A percentile compares a stretch with the other conserved stretches of the same genome.
These are phyloP conservation scores for Polymyxa betae DNA, from an alignment of 208 protist genomes.

Conservation along the genomic window DNA sequence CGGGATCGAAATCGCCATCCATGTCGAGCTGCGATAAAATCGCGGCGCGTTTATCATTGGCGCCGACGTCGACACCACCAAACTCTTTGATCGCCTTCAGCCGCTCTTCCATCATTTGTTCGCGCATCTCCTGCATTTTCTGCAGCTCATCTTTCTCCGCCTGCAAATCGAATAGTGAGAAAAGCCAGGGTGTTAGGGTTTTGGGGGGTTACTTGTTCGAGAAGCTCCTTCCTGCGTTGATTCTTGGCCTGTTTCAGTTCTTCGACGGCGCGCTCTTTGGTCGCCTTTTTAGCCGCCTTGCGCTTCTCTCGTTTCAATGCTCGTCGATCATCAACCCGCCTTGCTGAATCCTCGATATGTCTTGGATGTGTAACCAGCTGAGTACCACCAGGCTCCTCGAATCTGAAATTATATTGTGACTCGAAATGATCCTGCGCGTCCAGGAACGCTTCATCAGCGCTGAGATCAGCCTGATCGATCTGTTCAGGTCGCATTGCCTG, in stretches of 20 bases:
- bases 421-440: conserved; percentile 29
- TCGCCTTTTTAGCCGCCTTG: not conserved
- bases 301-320: not conserved
- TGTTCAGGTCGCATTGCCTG: not conserved
- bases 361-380: conserved; percentile 2
- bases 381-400: conserved; percentile 40
- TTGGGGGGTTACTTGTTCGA: not conserved
- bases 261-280: not conserved
- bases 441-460: conserved; percentile 13
- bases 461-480: not conserved
- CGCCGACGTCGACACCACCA: not conserved
- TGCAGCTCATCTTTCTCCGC: not conserved
- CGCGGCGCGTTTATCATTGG: not conserved
- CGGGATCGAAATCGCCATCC: conserved; percentile 47
- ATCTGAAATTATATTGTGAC: conserved; percentile 21
- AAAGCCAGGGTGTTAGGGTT: not conserved
- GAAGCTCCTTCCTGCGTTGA: not conserved
- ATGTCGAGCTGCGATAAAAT: conserved; percentile 19
- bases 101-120: conserved; percentile 4
- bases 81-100: conserved; percentile 9
- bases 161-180: not conserved
- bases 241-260: conserved; percentile 37
- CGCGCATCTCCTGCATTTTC: not conserved
- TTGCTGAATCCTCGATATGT: not conserved
- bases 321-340: conserved; percentile 21